Base-by-base conservation (phyloP, 352 stramenopile species). In the Blastocystis sp. region DNA sequence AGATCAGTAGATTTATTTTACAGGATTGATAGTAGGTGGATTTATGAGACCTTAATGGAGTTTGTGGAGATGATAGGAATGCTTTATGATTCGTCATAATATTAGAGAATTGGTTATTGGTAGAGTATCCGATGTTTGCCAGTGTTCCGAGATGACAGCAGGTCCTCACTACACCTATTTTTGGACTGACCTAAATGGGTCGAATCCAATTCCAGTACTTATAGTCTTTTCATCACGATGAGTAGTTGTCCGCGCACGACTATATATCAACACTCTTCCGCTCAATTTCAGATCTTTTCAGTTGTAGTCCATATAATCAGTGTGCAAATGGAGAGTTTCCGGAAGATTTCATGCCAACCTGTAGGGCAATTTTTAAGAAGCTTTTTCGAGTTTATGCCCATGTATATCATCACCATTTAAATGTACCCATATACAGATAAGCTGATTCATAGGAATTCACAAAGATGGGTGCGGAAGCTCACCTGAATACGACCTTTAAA, bases 401-500 rank as follows among this genome's bases (percentile, higher is more conserved):
- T 90, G 92, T 95, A 19, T 96, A 96, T 90, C 95, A 95, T 90
- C 94, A 93, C n/a, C 78, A 89, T 78, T 44, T 89, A 13, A 79
- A 37, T 48, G 78, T 89, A 17, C 7, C 13, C 13, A 30, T 42
- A 9, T 24, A 30, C 1, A 24, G 2, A 35, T 6, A 7, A 19
- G 22, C 7, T 91, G 93, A 95, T 82, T 94, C 94, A 42, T 93
- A 95, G 91, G 60, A 79, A 60, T 89, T 89, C 33, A 89, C 60
- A 37, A 95, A 95, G 89, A 93, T 94, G 79, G 93, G 93, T 7
- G 93, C 93, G 17, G 93, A 96, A 90, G 93, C 93, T 53, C 93
- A 96, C 70, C 91, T 96, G 51, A 96, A 96, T 90, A 95, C 94
- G 89, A 95, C 92, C 89, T 96, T 96, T 90, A 96, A 95, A 90